phyloP scores from a whole-genome alignment of 2,329 filamentous ascomycete species.

The Cucurbitaria berberidis region DNA sequence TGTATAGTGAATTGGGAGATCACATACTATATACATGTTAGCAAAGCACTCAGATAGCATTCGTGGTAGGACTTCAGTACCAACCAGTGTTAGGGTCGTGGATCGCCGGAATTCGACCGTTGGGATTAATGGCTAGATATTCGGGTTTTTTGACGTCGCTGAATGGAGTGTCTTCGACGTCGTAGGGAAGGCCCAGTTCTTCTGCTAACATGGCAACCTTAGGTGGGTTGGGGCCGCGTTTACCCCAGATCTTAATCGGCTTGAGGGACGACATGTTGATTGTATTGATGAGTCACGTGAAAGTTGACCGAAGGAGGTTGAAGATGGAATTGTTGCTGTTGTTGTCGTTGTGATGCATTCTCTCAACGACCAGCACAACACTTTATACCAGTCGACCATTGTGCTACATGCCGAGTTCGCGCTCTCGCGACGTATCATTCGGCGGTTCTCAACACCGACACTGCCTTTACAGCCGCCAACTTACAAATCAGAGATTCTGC shows the following conservation, averaged over 20 bases:
- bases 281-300: neutral
- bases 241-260: constrained; percentile 32
- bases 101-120: constrained; percentile 53
- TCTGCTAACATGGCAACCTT: constrained; percentile 56
- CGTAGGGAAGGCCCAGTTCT: constrained; percentile 53
- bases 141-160: constrained; percentile 49
- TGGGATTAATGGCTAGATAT: constrained; percentile 51
- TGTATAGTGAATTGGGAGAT: too few relatives aligned
- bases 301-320: neutral
- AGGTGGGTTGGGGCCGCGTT: constrained; percentile 48
- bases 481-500: too few relatives aligned
- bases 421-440: too few relatives aligned
- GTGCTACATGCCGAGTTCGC: too few relatives aligned
- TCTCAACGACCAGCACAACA: too few relatives aligned
- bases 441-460: too few relatives aligned
- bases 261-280: constrained; percentile 16
- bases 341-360: neutral
- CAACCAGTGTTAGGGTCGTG: constrained; percentile 53
- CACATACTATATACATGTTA: too few relatives aligned
- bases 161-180: constrained; percentile 45
- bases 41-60: too few relatives aligned
- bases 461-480: too few relatives aligned
- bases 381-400: too few relatives aligned
- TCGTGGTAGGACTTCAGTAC: too few relatives aligned
- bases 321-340: neutral